Evolutionary conservation across 345 rosid genomes (phyloP).

Genomic region (Dipteronia dyeriana): DNA sequence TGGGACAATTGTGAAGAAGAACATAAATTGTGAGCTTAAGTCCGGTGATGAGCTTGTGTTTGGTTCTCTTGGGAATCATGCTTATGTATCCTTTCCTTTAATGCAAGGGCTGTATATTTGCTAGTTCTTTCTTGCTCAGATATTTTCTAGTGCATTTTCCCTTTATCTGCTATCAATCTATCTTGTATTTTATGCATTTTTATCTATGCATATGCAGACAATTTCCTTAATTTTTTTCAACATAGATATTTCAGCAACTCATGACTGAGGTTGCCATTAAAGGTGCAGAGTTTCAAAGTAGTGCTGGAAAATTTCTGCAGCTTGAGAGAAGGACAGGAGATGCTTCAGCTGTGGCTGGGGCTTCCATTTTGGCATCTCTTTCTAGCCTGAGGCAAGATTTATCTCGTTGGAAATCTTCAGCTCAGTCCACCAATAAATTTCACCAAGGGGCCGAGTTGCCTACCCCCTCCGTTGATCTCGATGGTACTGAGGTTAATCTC

Average conservation of each 20-base stretch:
- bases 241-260: conserved; percentile 77
- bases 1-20: conserved; percentile 54
- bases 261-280: conserved; percentile 50
- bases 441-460: conserved; percentile 49
- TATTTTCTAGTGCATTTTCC: conserved; percentile 12
- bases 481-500: conserved; percentile 51
- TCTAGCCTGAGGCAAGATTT: conserved; percentile 61
- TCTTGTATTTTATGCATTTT: background rate
- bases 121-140: conserved; percentile 7
- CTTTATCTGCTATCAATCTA: conserved; percentile 7
- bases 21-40: conserved; percentile 39
- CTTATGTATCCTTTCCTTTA: conserved; percentile 74
- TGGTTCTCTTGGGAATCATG: conserved; percentile 58
- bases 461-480: conserved; percentile 52
- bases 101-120: conserved; percentile 8
- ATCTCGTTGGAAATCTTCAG: conserved; percentile 57
- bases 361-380: conserved; percentile 72
- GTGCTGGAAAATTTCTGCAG: conserved; percentile 51
- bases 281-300: conserved; percentile 53
- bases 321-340: conserved; percentile 71
- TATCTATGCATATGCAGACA: conserved; percentile 14
- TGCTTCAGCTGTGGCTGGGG: conserved; percentile 73
- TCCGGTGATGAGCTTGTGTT: conserved; percentile 86
- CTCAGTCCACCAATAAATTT: conserved; percentile 46
- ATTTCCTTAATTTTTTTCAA: conserved; percentile 41